Evolutionary conservation across 2,329 filamentous ascomycete species (phyloP), one percentile per base, ranked within the genome.

Genomic region (Sclerotinia trifoliorum): DNA sequence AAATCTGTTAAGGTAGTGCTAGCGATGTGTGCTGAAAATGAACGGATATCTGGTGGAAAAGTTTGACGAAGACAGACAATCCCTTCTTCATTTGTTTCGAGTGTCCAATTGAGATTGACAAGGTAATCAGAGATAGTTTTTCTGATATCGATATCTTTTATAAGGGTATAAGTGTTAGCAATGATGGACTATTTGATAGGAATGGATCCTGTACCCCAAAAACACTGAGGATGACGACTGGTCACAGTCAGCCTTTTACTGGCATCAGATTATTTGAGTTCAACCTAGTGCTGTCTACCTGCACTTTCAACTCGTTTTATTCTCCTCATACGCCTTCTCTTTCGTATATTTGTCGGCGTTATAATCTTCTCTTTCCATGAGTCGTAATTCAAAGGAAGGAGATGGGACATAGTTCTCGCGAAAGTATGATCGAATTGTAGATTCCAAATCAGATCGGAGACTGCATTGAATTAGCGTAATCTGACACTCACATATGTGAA

Each of bases 201-300:
- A 74, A 74, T 7, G 71, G 71, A 57, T 73, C 72, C 5, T 63
- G 21, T 39, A 71, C 62, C 71, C 72, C 73, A 29, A 74, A 60
- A 3, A 60, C 26, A 35, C 69, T 75, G 46, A 73, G 67, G 44
- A 68, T 61, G 2, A 52, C 29, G 29, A 29, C 29, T 29, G 2
- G 29, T 29, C 29, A 29, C 29, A 29, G 29, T 29, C 29, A 29
- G 29, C 29, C 29, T 29, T 2, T 5, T 29, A 29, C 29, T 29
- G 29, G 29, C 29, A 29, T 29, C 29, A 5, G 3, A 29, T 29
- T 29, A 29, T 29, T 29, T 29, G 5, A 29, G 29, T 29, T 29
- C 29, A 29, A 29, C 29, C 29, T 5, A 32, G 19, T n/a, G 17
- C 10, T n/a, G 19, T 32, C 29, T 13, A 26, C 10, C 48, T n/a